These are phyloP conservation scores for Pinus albicaulis DNA, from an alignment of 75 land plant species.

Conservation along the genomic window DNA sequence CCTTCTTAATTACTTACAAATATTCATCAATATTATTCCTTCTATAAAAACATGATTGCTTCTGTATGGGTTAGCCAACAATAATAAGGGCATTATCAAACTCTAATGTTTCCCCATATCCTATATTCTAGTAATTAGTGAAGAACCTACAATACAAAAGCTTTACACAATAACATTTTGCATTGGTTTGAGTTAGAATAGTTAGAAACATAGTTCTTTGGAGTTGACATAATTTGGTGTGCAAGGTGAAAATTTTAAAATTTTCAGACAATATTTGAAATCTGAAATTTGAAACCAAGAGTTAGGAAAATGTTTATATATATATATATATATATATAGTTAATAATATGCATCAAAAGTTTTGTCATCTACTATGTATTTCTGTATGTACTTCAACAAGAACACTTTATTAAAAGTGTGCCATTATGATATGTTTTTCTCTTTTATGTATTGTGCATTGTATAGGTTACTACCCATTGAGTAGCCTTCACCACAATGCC, in stretches of 20 bases:
- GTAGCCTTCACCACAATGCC: background rate
- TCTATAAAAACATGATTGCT: background rate
- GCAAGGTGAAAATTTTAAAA: too few relatives aligned
- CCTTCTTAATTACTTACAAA: background rate
- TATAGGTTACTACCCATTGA: constrained; percentile 2
- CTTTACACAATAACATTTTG: constrained; percentile 23
- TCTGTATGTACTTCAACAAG: background rate
- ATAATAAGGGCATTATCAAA: constrained; percentile 54
- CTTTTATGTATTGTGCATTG: constrained; percentile 3
- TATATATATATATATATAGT: background rate
- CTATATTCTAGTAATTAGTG: constrained; percentile 37
- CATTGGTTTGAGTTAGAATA: constrained; percentile 39
- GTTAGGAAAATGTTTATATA: too few relatives aligned
- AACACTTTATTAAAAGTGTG: constrained; percentile 1
- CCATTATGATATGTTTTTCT: constrained; percentile 8
- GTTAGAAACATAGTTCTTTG: too few relatives aligned
- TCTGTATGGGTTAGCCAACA: constrained; percentile 27
- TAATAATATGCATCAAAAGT: background rate
- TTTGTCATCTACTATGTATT: background rate
- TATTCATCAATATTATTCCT: background rate
- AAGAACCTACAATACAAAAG: constrained; percentile 48
- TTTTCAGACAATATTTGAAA: too few relatives aligned
- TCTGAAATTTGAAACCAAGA: too few relatives aligned
- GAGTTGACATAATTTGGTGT: too few relatives aligned
- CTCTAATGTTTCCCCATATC: constrained; percentile 32